Conservation (phyloP, 2,329 filamentous ascomycete genomes). For the Colletotrichum agaves region DNA sequence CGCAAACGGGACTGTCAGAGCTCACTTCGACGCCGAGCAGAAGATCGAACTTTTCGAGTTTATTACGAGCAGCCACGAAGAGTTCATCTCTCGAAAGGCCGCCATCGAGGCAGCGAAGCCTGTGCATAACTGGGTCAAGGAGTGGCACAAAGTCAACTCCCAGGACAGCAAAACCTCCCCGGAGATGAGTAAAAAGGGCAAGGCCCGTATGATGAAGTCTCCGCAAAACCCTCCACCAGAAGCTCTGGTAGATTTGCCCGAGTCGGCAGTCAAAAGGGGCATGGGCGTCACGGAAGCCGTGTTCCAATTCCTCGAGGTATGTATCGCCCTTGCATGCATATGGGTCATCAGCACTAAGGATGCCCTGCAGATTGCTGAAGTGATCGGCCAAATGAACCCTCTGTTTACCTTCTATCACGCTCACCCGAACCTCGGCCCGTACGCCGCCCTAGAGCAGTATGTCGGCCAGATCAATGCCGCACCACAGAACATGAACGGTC, state of each 20-base stretch:
- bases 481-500: conserved; percentile 58
- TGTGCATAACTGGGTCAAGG: conserved; percentile 72
- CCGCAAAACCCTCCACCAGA: conserved; percentile 69
- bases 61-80: conserved; percentile 78
- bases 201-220: conserved; percentile 68
- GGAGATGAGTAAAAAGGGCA: conserved; percentile 75
- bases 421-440: conserved; percentile 66
- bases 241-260: conserved; percentile 65
- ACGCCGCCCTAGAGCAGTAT: conserved; percentile 70
- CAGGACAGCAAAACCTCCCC: conserved; percentile 69
- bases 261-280: conserved; percentile 64
- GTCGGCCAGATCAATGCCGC: conserved; percentile 59
- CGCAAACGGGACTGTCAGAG: conserved; percentile 79
- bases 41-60: conserved; percentile 91
- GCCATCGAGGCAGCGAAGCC: conserved; percentile 71
- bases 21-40: conserved; percentile 80
- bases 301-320: conserved; percentile 73
- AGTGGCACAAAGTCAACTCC: conserved; percentile 70
- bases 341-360: conserved; percentile 40
- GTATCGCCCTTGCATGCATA: conserved; percentile 34
- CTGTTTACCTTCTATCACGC: conserved; percentile 68
- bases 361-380: conserved; percentile 66
- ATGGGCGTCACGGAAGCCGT: conserved; percentile 71
- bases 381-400: conserved; percentile 74
- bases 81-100: conserved; percentile 80